A percentile compares a stretch with the other conserved stretches of the same genome.
These are phyloP conservation scores for Pyrenochaeta sp. DNA, from an alignment of 2,329 filamentous ascomycete species.

Conservation along the genomic window DNA sequence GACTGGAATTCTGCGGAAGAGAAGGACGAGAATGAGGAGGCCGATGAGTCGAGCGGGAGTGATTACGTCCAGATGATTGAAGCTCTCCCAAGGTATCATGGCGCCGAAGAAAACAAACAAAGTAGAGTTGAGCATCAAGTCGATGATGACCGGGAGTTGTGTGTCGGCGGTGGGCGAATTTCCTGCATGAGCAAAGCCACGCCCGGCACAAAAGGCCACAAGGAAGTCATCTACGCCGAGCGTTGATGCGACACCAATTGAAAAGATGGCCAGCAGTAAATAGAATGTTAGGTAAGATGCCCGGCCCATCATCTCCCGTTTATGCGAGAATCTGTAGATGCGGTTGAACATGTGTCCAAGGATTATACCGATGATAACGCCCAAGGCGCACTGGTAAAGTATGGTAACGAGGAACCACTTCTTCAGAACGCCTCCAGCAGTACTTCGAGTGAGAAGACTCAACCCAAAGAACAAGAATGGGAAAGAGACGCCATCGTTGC, in stretches of 20 bases:
- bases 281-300: constrained; percentile 64
- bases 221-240: constrained; percentile 65
- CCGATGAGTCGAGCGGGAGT: constrained; percentile 55
- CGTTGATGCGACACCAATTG: constrained; percentile 59
- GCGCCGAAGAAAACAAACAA: constrained; percentile 66
- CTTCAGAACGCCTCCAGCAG: constrained; percentile 52
- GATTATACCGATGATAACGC: constrained; percentile 55
- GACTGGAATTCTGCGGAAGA: constrained; percentile 61
- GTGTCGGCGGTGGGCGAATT: constrained; percentile 59
- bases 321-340: constrained; percentile 57
- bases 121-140: constrained; percentile 63
- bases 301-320: constrained; percentile 55
- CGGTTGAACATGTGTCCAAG: constrained; percentile 59
- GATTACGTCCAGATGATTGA: constrained; percentile 43
- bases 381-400: constrained; percentile 62
- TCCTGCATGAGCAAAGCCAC: constrained; percentile 62
- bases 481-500: constrained; percentile 64
- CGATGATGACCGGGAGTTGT: constrained; percentile 59
- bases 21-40: constrained; percentile 57
- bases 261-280: constrained; percentile 61
- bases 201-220: constrained; percentile 63
- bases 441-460: constrained; percentile 51
- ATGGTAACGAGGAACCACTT: constrained; percentile 63
- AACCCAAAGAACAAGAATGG: constrained; percentile 65
- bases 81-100: constrained; percentile 61